Evolutionary conservation across 2,329 filamentous ascomycete genomes (phyloP), one percentile per base, ranked within the genome.

Genomic region (Claviceps purpurea): DNA sequence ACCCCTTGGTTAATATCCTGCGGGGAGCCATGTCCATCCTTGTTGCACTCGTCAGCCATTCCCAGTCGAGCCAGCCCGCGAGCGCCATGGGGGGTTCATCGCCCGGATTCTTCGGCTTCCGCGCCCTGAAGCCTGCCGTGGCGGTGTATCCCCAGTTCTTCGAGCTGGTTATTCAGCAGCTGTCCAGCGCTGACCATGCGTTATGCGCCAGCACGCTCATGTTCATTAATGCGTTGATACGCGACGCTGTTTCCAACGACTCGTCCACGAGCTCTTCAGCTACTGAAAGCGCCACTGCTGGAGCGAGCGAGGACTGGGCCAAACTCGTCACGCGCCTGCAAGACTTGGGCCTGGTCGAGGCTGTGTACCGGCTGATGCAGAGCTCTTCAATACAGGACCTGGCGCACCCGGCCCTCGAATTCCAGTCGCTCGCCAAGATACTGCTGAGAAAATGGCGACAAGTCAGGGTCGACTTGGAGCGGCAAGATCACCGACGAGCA

Each of bases 11-110:
- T 69, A 98, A 98, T 66, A 96, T 97, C 64, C 81, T 98, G 55
- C 82, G 93, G 57, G 93, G 93, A 61, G 91, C 91, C 62, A 95
- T 98, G 87, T 91, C 89, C 47, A 94, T 98, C 56, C 78, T 98
- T 52, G 91, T 95, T 47, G 89, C 90, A 13, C 84, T 97, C 53
- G 91, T 98, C 50, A 85, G 89, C 56, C 86, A 94, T 68, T 89
- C 89, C 30, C 82, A 88, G 63, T 79, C 77, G 11, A 69, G 73
- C 43, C 62, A 68, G 11, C 62, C 68, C 47, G 70, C 60, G 26
- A 59, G 56, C 50, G 57, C 65, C 20, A 65, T 65, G 37, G 59
- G 41, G 13, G 20, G 56, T 45, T 63, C 69, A 1, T 77, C 82
- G 2, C 42, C 56, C 5, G 81, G 81, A 20, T 76, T 78, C 18